These are phyloP conservation scores for Neopestalotiopsis sp. DNA, from an alignment of 2,329 filamentous ascomycete species.

Conservation along the genomic window DNA sequence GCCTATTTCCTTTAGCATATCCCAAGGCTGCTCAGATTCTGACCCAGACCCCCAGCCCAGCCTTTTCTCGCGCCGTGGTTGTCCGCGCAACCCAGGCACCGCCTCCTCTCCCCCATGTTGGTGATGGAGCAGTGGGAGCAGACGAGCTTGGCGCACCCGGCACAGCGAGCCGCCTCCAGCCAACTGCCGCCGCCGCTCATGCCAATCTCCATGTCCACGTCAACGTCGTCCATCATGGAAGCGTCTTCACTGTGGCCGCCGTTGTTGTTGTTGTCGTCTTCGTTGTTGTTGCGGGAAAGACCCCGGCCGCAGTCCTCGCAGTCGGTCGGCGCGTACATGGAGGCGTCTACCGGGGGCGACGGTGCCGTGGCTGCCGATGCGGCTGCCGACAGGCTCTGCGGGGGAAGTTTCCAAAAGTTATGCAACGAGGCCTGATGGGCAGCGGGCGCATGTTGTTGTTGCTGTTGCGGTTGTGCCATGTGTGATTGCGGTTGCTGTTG, in stretches of 20 bases:
- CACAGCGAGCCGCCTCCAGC: conserved; percentile 45
- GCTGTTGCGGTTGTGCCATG: conserved; percentile 19
- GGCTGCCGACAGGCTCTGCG: conserved; percentile 34
- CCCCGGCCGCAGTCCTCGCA: conserved; percentile 61
- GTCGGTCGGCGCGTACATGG: conserved; percentile 36
- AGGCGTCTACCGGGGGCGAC: conserved; percentile 17
- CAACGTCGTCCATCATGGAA: conserved; percentile 34
- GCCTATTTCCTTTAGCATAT: background rate
- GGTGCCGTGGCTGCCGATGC: conserved; percentile 28
- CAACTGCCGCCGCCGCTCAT: conserved; percentile 38
- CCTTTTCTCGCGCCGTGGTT: background rate
- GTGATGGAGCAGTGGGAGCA: conserved; percentile 66
- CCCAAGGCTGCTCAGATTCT: background rate
- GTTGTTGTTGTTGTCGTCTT: conserved; percentile 30
- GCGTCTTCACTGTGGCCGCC: conserved; percentile 41
- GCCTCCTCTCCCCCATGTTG: conserved; percentile 59
- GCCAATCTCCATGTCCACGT: conserved; percentile 44
- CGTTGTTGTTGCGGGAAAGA: conserved; percentile 38
- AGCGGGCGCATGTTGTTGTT: conserved; percentile 16
- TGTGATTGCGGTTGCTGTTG: conserved; percentile 25
- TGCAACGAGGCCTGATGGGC: conserved; percentile 59
- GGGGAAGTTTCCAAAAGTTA: conserved; percentile 64
- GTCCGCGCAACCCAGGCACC: conserved; percentile 58
- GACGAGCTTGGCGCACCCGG: conserved; percentile 59
- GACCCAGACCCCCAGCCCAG: conserved; percentile 11